Base-by-base conservation (phyloP, 2,329 filamentous ascomycete species). In the Rachicladosporium sp. region DNA sequence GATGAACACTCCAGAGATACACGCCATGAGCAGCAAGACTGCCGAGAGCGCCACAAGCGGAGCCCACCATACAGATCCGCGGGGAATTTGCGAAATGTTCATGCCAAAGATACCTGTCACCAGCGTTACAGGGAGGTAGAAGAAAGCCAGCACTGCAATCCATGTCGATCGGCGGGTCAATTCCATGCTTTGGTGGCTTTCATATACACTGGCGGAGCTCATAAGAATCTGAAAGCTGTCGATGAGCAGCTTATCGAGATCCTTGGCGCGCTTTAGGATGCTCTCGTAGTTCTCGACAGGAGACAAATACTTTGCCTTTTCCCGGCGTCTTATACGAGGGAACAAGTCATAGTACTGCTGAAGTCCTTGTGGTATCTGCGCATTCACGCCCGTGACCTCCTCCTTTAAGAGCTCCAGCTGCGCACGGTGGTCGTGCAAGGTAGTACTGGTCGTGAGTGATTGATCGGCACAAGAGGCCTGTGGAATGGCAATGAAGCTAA, bases 31-130 rank as follows among this genome's bases (percentile, higher is more conserved):
- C n/a, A n/a, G n/a, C n/a, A n/a, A n/a, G n/a, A n/a, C n/a, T n/a
- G n/a, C n/a, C n/a, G n/a, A n/a, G n/a, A n/a, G n/a, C 6, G 21
- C 21, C 6, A 6, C 21, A 23, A 23, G 21, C 6, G 21, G 21
- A 23, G 21, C 21, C 21, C 21, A 23, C 21, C 6, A 23, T 23
- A 6, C 21, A 23, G 6, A 23, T 23, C 13, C 11, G n/a, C 10
- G 10, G 2, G 12, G 10, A 6, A 42, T 37, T 8, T 43, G 29
- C 13, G 12, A 29, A 0, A 35, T 35, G 32, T 43, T 43, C 43
- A 47, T 47, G 2, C 45, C 43, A 31, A 45, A 45, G 12, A 47
- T 40, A 1, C 43, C 40, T 3, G 40, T 46, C 2, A 38, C 42
- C 8, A 47, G 31, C 3, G 34, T 45, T 7, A 44, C 27, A 3